Evolutionary conservation across 805 yeast genomes (phyloP), one percentile per base, ranked within the genome.

Genomic region (Candida schatavii): DNA sequence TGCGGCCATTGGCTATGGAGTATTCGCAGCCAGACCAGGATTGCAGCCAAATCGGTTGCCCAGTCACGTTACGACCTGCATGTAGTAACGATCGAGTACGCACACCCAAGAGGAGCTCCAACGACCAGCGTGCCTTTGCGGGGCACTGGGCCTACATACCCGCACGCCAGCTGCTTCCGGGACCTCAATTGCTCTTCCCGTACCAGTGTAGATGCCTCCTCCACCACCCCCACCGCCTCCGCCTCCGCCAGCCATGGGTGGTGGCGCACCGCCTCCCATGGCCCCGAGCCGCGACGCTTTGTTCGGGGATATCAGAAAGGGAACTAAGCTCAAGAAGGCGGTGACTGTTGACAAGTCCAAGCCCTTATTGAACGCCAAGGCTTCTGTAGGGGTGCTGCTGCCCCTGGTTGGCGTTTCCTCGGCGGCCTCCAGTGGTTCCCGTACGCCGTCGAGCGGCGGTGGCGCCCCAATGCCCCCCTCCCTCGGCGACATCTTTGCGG

Each of bases 291-390:
- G 75, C 39, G 75, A 71, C 42, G 75, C 76, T 1, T 55, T 91
- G 39, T 70, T 91, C 20, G 88, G 93, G 23, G 95, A 87, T 58
- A 91, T 91, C 49, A 78, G 88, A 54, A 85, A 85, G 45, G 76
- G 75, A 3, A 55, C 65, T 44, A 55, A 46, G 34, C 53, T 70
- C 36, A 71, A 70, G 51, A 70, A 70, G 43, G 69, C 73, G 1
- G 64, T 61, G 36, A 71, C 75, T 1, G 68, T 70, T 17, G 75
- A 70, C 48, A 70, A 68, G 44, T 68, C 74, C 10, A 61, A 47
- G 77, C 97, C 47, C 66, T 76, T 63, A 82, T 78, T 70, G 64
- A 96, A 65, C 40, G 39, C 55, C 13, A 63, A 61, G 36, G 32
- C 46, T 59, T 78, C 25, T 72, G 73, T 20, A 72, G 77, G 36